Base-by-base conservation (phyloP, 768 basidiomycete species). In the Termitomyces eurrhizus region DNA sequence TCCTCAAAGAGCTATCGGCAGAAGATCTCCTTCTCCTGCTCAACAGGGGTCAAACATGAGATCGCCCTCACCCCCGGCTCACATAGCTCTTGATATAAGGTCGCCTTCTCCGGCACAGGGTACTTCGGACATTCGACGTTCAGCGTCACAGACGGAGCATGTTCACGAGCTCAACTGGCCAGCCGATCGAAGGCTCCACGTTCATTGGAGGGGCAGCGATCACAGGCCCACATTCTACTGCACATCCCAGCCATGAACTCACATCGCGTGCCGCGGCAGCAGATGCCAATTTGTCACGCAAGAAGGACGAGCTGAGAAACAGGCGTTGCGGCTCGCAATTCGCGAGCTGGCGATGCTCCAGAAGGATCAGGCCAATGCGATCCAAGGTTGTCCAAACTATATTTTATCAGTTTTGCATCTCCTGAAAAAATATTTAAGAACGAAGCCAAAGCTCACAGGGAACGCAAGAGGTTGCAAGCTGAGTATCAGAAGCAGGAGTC, bases 311-410 rank as follows among this genome's bases (percentile, higher is more conserved):
- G 77, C 82, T 1, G 90, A 92, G 72, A 85, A 85, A 68, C 76
- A 80, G 61, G 80, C 88, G 0, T 72, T 94, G 24, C 72, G 75
- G 24, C 75, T 82, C 5, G 84, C 87, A 4, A 78, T 92, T 65
- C 80, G 78, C 56, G 87, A 89, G 62, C 83, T 93, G 24, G 80
- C 80, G 3, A 76, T 84, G 33, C 71, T 92, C n/a, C 89, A 90
- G 69, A 78, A 78, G 69, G 71, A 88, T n/a, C 91, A 92, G 67
- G 86, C 84, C 68, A 73, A 75, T 3, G 85, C 88, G 1, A 77
- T 88, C 57, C 85, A 85, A 21, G 73, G 84, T 84, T 26, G 73
- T 69, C 6, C 36, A 21, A 35, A 8, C 41, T 18, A 8, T 56
- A 11, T 37, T 18, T 2, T 16, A 39, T n/a, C 6, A 14, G 13